phyloP scores from a whole-genome alignment of 305 asterid species.

The Fraxinus floribunda region DNA sequence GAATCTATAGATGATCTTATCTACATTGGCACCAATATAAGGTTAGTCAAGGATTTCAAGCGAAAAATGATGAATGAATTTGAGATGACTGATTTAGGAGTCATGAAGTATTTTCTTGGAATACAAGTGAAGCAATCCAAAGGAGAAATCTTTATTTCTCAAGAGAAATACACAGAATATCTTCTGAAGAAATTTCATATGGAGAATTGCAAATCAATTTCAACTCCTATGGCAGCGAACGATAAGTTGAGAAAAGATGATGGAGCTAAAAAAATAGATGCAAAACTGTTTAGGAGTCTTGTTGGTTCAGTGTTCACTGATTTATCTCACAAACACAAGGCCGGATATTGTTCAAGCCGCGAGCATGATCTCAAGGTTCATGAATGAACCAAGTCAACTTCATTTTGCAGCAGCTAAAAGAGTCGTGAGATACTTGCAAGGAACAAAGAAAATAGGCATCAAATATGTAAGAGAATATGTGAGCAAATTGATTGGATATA shows the following conservation, averaged over 20 bases:
- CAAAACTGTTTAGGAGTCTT: not conserved
- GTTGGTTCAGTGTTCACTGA: not conserved
- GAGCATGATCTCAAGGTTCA: not conserved
- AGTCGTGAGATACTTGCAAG: not conserved
- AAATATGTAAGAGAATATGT: not conserved
- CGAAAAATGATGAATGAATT: too few species aligned
- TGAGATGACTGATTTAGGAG: too few species aligned
- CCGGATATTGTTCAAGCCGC: not conserved
- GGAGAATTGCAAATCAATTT: too few species aligned
- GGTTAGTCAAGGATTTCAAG: too few species aligned
- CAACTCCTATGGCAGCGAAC: not conserved
- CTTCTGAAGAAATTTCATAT: too few species aligned
- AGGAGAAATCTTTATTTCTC: too few species aligned
- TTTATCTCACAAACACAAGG: not conserved
- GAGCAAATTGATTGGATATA: too few species aligned
- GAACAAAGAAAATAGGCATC: not conserved
- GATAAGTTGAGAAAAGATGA: not conserved
- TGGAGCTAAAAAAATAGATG: not conserved
- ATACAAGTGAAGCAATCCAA: too few species aligned
- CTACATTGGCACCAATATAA: too few species aligned
- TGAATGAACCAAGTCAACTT: not conserved
- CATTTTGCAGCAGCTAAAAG: not conserved
- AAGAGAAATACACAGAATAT: too few species aligned
- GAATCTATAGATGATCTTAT: too few species aligned
- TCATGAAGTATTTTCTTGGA: too few species aligned